These are phyloP conservation scores for Aureobasidium sp. DNA, from an alignment of 2,329 filamentous ascomycete species.

Conservation along the genomic window DNA sequence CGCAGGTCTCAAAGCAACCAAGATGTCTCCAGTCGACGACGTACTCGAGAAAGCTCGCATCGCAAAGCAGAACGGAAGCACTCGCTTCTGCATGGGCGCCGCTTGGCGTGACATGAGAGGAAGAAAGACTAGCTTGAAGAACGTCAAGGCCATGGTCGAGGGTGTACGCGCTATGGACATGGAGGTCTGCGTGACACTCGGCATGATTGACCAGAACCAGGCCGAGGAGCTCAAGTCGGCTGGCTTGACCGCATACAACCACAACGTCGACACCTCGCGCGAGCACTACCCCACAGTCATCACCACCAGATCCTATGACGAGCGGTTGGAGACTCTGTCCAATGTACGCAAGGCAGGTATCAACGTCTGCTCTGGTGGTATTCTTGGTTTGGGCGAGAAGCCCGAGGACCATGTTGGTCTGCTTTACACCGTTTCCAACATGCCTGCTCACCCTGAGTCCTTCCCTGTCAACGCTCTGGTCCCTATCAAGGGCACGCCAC, in stretches of 20 bases:
- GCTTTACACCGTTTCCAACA: conserved; percentile 69
- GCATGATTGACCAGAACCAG: conserved; percentile 65
- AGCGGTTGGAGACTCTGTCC: conserved; percentile 68
- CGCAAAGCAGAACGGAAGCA: conserved; percentile 76
- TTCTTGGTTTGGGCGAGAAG: conserved; percentile 74
- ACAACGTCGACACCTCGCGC: conserved; percentile 84
- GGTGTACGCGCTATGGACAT: conserved; percentile 75
- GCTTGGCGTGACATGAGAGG: conserved; percentile 93
- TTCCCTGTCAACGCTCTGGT: conserved; percentile 89
- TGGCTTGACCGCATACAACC: conserved; percentile 85
- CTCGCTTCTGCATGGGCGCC: conserved; percentile 90
- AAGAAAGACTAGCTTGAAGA: conserved; percentile 71
- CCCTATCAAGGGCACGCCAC: conserved; percentile 79
- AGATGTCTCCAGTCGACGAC: conserved; percentile 68
- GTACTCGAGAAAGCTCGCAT: conserved; percentile 69
- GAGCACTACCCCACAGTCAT: conserved; percentile 85
- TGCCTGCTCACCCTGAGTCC: conserved; percentile 76
- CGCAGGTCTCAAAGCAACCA: conserved; percentile 60
- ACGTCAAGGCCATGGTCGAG: conserved; percentile 77
- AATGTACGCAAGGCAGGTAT: conserved; percentile 80
- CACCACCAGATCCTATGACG: conserved; percentile 77
- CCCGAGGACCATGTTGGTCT: conserved; percentile 72
- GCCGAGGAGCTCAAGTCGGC: conserved; percentile 75
- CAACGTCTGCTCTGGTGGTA: conserved; percentile 84
- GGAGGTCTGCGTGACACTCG: conserved; percentile 88